Conservation (phyloP, 805 yeast species). For the Cyberlindnera xylosilytica region DNA sequence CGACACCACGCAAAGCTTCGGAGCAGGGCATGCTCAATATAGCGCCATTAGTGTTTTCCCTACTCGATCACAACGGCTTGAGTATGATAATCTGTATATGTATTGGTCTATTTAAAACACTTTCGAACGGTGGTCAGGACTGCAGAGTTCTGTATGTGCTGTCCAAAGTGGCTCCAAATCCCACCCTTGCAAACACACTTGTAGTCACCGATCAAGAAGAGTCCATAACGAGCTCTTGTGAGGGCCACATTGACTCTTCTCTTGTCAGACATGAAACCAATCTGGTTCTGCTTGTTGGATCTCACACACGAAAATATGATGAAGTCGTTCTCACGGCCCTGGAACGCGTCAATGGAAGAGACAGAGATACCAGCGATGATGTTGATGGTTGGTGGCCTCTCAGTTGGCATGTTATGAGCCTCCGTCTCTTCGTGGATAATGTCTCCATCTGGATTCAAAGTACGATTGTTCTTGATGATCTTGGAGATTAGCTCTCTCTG, state of each 20-base stretch:
- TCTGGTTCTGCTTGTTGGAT: slow-evolving; percentile 47
- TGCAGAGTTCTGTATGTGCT: no score
- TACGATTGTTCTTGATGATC: slow-evolving; percentile 37
- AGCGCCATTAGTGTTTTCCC: no score
- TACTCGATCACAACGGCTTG: no score
- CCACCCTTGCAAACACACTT: no score
- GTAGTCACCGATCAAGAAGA: no score
- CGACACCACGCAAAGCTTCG: no score
- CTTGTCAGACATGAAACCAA: slow-evolving; percentile 61
- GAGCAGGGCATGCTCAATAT: no score
- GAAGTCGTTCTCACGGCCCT: slow-evolving; percentile 81
- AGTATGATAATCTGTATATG: no score
- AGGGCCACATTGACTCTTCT: slow-evolving; percentile 70
- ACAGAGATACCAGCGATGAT: slow-evolving; percentile 43
- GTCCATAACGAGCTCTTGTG: no score
- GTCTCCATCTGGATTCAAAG: slow-evolving; percentile 52
- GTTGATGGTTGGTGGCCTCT: slow-evolving; percentile 21
- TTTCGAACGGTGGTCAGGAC: no score
- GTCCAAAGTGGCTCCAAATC: no score
- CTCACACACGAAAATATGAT: slow-evolving; percentile 76
- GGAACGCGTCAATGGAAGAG: slow-evolving; percentile 81
- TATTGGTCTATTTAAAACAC: no score
- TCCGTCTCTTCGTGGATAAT: slow-evolving; percentile 52
- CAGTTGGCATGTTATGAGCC: slow-evolving; percentile 40
- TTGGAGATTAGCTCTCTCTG: slow-evolving; percentile 63